phyloP scores from a whole-genome alignment of 2,329 filamentous ascomycete species.

The Talaromyces sp. region DNA sequence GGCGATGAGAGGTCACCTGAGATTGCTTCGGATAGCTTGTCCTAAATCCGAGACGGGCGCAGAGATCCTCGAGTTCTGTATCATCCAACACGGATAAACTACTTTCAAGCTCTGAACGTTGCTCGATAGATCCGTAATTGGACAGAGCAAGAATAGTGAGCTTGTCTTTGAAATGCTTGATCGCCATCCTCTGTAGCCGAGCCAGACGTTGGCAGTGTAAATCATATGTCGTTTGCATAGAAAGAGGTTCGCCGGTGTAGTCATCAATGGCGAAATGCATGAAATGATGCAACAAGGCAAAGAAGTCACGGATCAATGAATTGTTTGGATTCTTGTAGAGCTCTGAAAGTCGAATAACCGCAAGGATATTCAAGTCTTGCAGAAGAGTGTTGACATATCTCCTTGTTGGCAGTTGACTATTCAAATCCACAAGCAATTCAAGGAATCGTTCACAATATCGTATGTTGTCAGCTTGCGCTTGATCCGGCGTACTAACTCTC shows the following conservation, averaged over 20 bases:
- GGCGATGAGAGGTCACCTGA: conserved; percentile 59
- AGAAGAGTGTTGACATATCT: conserved; percentile 88
- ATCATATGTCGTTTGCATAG: conserved; percentile 69
- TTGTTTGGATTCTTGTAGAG: conserved; percentile 73
- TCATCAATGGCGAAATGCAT: conserved; percentile 87
- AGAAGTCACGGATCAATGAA: conserved; percentile 74
- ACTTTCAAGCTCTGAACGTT: conserved; percentile 70
- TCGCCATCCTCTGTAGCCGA: conserved; percentile 71
- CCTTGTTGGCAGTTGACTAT: conserved; percentile 89
- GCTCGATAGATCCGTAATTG: conserved; percentile 85
- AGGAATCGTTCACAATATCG: conserved; percentile 89
- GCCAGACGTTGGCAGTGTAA: conserved; percentile 72
- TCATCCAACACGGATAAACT: conserved; percentile 72
- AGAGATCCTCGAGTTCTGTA: conserved; percentile 68
- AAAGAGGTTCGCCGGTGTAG: conserved; percentile 75
- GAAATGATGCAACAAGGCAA: conserved; percentile 78
- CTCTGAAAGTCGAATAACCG: conserved; percentile 73
- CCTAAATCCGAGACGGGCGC: conserved; percentile 69
- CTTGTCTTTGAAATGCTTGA: conserved; percentile 84
- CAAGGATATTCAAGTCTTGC: conserved; percentile 77
- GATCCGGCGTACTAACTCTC: conserved; percentile 58
- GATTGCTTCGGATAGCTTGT: conserved; percentile 74
- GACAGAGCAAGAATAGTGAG: conserved; percentile 86
- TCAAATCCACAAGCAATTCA: conserved; percentile 83
- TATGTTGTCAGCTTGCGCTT: conserved; percentile 56